phyloP scores from a whole-genome alignment of 768 basidiomycete genomes.

The Trametes elegans region DNA sequence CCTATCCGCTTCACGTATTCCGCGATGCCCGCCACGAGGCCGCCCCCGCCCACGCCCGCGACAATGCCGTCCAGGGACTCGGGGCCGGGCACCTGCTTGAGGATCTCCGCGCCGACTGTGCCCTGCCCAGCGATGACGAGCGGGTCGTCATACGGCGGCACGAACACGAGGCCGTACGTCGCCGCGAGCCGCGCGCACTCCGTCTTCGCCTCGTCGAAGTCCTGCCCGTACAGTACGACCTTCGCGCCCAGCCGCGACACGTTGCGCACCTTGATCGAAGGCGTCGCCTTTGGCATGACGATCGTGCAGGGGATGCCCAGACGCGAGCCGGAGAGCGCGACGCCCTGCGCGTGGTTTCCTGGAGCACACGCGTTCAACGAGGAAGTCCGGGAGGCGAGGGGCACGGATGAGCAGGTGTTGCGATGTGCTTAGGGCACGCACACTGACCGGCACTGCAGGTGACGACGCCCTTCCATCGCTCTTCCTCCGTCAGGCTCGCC shows the following conservation, averaged over 20 bases:
- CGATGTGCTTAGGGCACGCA: conserved; percentile 36
- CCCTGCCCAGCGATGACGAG: conserved; percentile 97
- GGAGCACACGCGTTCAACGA: conserved; percentile 2
- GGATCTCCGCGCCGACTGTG: conserved; percentile 90
- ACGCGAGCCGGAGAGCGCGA: conserved; percentile 88
- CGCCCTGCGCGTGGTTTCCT: conserved; percentile 99
- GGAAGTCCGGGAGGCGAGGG: not conserved
- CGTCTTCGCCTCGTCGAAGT: conserved; percentile 95
- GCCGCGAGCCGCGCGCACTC: conserved; percentile 88
- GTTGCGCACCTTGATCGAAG: conserved; percentile 93
- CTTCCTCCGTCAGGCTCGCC: conserved; percentile 83
- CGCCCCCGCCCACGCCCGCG: conserved; percentile 91
- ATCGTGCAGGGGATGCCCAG: conserved; percentile 96
- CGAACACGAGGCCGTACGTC: conserved; percentile 77
- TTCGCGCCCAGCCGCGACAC: conserved; percentile 95
- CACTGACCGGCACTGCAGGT: conserved; percentile 97
- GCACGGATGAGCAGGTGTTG: conserved; percentile 8
- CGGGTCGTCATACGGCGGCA: conserved; percentile 97
- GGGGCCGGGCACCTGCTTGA: conserved; percentile 80
- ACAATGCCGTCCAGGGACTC: conserved; percentile 84
- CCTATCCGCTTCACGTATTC: conserved; percentile 95
- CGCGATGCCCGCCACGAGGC: conserved; percentile 84
- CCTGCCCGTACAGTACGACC: conserved; percentile 85
- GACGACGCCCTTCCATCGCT: conserved; percentile 95
- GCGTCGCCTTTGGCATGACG: conserved; percentile 95